Percentiles rank a stretch among this genome's conserved stretches.
Conservation (phyloP, 768 basidiomycete species). For the Hebeloma cylindrosporum region DNA sequence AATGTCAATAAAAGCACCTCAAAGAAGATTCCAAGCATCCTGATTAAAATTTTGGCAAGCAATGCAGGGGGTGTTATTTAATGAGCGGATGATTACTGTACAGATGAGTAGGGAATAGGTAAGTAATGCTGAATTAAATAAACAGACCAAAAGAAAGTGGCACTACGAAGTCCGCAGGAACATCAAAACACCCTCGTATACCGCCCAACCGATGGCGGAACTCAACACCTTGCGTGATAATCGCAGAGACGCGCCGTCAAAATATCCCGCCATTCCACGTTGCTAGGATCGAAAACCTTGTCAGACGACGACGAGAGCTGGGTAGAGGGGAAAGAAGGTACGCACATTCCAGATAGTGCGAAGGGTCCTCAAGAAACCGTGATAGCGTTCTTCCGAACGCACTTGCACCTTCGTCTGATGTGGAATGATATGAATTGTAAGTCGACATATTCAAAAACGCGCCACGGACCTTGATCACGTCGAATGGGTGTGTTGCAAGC, state of each 20-base stretch:
- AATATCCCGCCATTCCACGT: constrained; percentile 78
- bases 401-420: constrained; percentile 89
- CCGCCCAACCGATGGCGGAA: constrained; percentile 90
- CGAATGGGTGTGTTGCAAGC: constrained; percentile 86
- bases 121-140: too few species aligned
- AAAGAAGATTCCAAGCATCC: too few species aligned
- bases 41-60: too few species aligned
- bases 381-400: constrained; percentile 73
- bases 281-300: constrained; percentile 46
- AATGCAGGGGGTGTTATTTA: too few species aligned
- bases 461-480: constrained; percentile 80
- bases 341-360: constrained; percentile 68
- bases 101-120: constrained; percentile 2
- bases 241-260: constrained; percentile 82
- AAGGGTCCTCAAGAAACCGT: constrained; percentile 65
- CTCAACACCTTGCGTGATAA: constrained; percentile 84
- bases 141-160: too few species aligned
- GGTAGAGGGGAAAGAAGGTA: not conserved
- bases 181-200: constrained; percentile 79
- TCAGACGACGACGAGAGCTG: not conserved
- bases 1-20: too few species aligned
- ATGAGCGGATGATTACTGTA: not conserved
- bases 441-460: not conserved
- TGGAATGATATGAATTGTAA: not conserved
- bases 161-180: constrained; percentile 40